Evolutionary conservation across 805 yeast genomes (phyloP), one percentile per base, ranked within the genome.

Genomic region (Candida caryicola): DNA sequence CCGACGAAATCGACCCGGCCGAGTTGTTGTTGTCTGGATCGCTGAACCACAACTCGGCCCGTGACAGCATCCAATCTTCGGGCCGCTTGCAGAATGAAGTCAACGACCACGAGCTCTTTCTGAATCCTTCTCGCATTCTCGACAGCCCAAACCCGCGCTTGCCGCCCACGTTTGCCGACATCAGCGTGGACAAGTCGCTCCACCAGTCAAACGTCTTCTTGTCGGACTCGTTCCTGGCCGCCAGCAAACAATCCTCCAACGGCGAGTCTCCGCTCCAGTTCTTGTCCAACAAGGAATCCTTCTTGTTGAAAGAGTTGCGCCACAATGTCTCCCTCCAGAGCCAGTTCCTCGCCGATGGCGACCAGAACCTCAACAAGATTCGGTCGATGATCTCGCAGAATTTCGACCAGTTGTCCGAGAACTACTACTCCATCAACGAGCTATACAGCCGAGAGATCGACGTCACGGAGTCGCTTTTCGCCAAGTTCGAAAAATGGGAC

Each of bases 341-440:
- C 15, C 23, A 23, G 4, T 56, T 54, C 25, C 47, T 73, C 10
- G 41, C 47, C 7, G 40, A 48, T 3, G 77, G 77, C 1, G 63
- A 64, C 44, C 54, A 49, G 13, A 54, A 57, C 31, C 52, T 73
- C 16, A 36, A 48, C 14, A 44, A 51, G 10, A 47, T 55, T 2
- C 44, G 78, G 40, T 41, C 34, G 4, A 45, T 47, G 41, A 53
- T 73, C 1, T 25, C 57, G 4, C 50, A 49, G 13, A 41, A 52
- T 33, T 56, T 69, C 36, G 59, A 54, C 33, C 69, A 67, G 39
- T 44, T 76, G n/a, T 61, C 70, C 5, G 73, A 71, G 36, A 62
- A 60, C 37, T 63, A 66, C 41, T 64, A 65, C 36, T 66, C 76
- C 4, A 62, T 74, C 48, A 58, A 60, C 37, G 81, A 77, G 49